Evolutionary conservation across 345 rosid genomes (phyloP).

Genomic region (Eutrema heterophyllum): DNA sequence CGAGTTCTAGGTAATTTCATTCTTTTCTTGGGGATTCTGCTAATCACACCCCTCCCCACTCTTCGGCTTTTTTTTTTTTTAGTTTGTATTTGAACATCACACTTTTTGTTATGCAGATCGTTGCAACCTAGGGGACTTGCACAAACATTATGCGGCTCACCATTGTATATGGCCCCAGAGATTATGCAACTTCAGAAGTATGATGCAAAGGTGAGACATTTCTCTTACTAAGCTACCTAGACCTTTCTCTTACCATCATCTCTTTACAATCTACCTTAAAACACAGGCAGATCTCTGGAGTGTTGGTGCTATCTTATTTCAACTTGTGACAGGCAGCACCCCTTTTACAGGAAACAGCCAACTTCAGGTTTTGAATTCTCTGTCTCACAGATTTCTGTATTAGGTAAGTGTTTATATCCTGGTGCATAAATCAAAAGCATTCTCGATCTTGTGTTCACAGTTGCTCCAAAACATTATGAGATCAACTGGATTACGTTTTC

Average conservation of each 20-base stretch:
- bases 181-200: constrained; percentile 98
- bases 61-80: background rate
- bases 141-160: constrained; percentile 97
- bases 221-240: background rate
- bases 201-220: constrained; percentile 82
- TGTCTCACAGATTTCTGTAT: background rate
- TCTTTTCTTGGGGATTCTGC: constrained; percentile 21
- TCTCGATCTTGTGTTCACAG: constrained; percentile 41
- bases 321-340: constrained; percentile 88
- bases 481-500: constrained; percentile 79
- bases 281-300: constrained; percentile 99
- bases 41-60: background rate
- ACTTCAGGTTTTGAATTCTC: constrained; percentile 54
- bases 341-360: constrained; percentile 93
- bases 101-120: constrained; percentile 48
- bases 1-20: constrained; percentile 24
- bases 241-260: constrained; percentile 4
- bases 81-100: constrained; percentile 7
- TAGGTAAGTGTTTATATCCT: background rate
- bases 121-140: constrained; percentile 92
- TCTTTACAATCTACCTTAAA: constrained; percentile 40
- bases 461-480: constrained; percentile 85
- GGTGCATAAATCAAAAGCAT: constrained; percentile 3
- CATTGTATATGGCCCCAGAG: constrained; percentile 99
- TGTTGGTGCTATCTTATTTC: constrained; percentile 92